A percentile compares a stretch with the other conserved stretches of the same genome.
Conservation (phyloP, 2,329 filamentous ascomycete species). For the Aspergillus flavus region DNA sequence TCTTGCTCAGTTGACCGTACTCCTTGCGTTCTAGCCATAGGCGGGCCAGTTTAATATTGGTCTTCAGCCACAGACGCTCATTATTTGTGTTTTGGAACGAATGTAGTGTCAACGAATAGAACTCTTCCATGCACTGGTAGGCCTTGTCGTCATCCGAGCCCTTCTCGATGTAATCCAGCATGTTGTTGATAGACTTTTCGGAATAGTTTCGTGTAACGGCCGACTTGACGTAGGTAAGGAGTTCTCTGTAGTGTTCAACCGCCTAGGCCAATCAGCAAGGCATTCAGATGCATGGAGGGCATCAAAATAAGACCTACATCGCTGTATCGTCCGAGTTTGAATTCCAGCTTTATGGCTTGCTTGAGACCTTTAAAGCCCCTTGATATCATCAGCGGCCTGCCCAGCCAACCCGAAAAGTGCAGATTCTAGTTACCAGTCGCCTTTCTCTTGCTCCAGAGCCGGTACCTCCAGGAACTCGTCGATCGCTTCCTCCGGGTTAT, state of each 20-base stretch:
- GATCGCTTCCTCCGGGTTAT: constrained; percentile 84
- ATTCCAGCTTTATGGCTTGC: constrained; percentile 96
- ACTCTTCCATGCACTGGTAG: constrained; percentile 84
- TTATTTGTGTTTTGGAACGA: constrained; percentile 98
- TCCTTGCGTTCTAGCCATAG: constrained; percentile 90
- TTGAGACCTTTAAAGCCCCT: constrained; percentile 95
- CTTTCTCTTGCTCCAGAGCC: constrained; percentile 82
- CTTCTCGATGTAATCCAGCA: constrained; percentile 97
- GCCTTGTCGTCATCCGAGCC: constrained; percentile 72
- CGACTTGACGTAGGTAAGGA: constrained; percentile 95
- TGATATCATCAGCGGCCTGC: constrained; percentile 15
- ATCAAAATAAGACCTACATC: constrained; percentile 58
- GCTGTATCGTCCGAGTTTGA: constrained; percentile 84
- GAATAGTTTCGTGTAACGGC: constrained; percentile 98
- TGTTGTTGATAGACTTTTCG: constrained; percentile 99
- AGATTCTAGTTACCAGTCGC: constrained; percentile 69
- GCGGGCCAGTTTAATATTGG: constrained; percentile 93
- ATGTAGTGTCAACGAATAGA: constrained; percentile 89
- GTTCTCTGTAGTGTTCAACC: constrained; percentile 87
- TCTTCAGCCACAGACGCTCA: constrained; percentile 95
- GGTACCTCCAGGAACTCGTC: constrained; percentile 91
- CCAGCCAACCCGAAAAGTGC: neutral
- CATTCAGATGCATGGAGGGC: neutral
- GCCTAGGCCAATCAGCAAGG: constrained; percentile 58
- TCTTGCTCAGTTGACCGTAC: constrained; percentile 76